Percentiles rank a stretch among this genome's conserved stretches.
These are phyloP conservation scores for Plasmodium fragile DNA, from an alignment of 169 alveolate species.

Conservation along the genomic window DNA sequence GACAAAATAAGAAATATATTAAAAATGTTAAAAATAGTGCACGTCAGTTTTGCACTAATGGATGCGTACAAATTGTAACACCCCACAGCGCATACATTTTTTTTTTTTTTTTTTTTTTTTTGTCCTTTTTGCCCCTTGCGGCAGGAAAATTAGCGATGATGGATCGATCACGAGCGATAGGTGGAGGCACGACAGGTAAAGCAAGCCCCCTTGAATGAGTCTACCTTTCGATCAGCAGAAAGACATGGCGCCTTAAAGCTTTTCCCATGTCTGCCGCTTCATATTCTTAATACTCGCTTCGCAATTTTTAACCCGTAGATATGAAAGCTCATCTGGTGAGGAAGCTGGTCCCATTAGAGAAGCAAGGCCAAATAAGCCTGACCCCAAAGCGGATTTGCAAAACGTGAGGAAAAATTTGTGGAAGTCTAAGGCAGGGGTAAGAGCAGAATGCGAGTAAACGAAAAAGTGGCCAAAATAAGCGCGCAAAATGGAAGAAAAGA, in stretches of 20 bases:
- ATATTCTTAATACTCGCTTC: neutral
- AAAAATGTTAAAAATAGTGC: neutral
- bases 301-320: slow-evolving; percentile 17
- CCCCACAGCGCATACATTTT: neutral
- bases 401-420: slow-evolving; percentile 55
- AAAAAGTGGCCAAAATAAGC: neutral
- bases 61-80: neutral
- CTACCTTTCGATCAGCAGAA: neutral
- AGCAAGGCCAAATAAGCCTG: neutral
- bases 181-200: slow-evolving; percentile 75
- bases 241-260: neutral
- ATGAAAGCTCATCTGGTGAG: slow-evolving; percentile 68
- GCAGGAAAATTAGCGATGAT: slow-evolving; percentile 15
- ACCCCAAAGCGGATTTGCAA: neutral
- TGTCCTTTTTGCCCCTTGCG: neutral
- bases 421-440: slow-evolving; percentile 77
- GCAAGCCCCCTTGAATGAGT: neutral
- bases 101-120: neutral
- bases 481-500: neutral
- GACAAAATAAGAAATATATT: neutral
- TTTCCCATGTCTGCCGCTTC: neutral
- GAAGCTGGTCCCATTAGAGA: neutral
- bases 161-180: neutral
- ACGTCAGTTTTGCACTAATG: neutral
- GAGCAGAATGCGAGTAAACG: neutral